These are phyloP conservation scores for Acmispon strigosus DNA, from an alignment of 306 rosid genomes.

Conservation along the genomic window DNA sequence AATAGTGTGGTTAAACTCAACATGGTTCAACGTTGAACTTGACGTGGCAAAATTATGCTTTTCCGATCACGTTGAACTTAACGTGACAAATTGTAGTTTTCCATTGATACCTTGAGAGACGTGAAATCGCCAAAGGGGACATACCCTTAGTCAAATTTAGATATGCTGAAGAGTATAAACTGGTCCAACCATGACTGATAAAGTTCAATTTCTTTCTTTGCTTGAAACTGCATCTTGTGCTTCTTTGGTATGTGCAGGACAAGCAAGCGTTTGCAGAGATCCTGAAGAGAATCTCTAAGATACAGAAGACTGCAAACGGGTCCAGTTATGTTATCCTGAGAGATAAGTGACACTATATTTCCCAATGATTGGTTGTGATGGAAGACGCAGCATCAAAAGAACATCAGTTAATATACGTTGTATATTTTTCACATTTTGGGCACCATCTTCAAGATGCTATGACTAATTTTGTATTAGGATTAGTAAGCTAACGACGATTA, in stretches of 20 bases:
- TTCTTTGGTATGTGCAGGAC: constrained; percentile 53
- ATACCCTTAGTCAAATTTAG: not conserved
- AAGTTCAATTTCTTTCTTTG: not conserved
- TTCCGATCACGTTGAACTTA: too few species aligned
- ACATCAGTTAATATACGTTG: not conserved
- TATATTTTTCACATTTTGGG: constrained; percentile 4
- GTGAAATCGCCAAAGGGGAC: too few species aligned
- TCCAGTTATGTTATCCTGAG: constrained; percentile 72
- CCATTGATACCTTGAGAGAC: too few species aligned
- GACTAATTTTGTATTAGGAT: not conserved
- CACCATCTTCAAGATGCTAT: not conserved
- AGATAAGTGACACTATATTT: constrained; percentile 26
- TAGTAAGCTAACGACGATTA: not conserved
- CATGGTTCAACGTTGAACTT: too few species aligned
- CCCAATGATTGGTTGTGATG: not conserved
- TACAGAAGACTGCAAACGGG: constrained; percentile 62
- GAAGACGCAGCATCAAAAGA: not conserved
- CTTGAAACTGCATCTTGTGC: not conserved
- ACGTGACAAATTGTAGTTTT: too few species aligned
- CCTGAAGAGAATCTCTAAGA: constrained; percentile 81
- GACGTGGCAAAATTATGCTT: too few species aligned
- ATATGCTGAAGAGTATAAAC: not conserved
- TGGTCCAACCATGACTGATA: not conserved
- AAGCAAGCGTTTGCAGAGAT: constrained; percentile 84
- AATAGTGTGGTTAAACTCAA: too few species aligned